Base-by-base conservation (phyloP, 495 filamentous ascomycete species). In the Penicillium salamii region DNA sequence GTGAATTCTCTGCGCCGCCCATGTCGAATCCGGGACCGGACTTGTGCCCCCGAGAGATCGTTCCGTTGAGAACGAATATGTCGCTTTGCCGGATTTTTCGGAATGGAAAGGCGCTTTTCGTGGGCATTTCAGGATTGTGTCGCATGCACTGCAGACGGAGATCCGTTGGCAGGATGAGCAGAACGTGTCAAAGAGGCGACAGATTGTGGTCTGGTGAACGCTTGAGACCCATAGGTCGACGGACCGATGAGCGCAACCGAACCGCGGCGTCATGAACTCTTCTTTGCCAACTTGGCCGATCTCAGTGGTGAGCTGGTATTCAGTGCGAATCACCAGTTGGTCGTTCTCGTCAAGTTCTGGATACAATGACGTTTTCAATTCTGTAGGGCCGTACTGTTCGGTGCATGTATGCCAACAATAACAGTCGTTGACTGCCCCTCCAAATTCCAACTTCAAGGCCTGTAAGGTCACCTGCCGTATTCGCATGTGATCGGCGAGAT, bases 321-420 rank as follows among this genome's bases (percentile, higher is more conserved):
- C 73, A 1, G 71, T 71, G 18, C 67, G 62, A 33, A 76, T 59
- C 18, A 57, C 46, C 18, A 76, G 48, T 26, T 67, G 56, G 15
- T 66, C 60, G 1, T 65, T 50, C 4, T 65, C 57, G 31, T 71
- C 64, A 13, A 76, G 52, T 34, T 71, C 62, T 0, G 73, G 73
- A 29, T 53, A 75, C 5, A 76, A 57, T 3, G 67, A 65, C 8
- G 71, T 57, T n/a, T 60, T 63, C 18, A 75, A 29, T 21, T 68
- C 57, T 0, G 70, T 74, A 9, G 67, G 57, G 18, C 70, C 73
- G 38, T 76, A 76, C 18, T 62, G 49, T 49, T 67, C 70, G n/a
- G 53, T 68, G 47, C 73, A 76, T 19, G 68, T 69, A 50, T 76
- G 73, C 73, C 73, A 76, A 37, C 65, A 67, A 38, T 70, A 75